These are phyloP conservation scores for Cystobasidiopsis lactophilus DNA, from an alignment of 768 basidiomycete genomes.

Conservation along the genomic window DNA sequence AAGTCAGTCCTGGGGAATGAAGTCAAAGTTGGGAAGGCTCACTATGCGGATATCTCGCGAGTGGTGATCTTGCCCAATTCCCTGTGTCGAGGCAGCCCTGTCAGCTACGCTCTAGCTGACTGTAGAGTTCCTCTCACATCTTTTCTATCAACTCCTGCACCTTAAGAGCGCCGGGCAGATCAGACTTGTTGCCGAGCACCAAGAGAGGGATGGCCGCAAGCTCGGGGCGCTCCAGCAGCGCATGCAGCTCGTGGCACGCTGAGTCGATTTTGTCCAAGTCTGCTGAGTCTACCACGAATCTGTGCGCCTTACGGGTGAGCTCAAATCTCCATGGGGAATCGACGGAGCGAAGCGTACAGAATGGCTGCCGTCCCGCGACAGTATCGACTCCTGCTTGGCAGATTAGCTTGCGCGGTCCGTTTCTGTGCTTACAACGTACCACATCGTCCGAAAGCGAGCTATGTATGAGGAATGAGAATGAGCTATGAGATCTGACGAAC, in stretches of 20 bases:
- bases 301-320: neutral
- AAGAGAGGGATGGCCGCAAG: constrained; percentile 8
- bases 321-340: neutral
- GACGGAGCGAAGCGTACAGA: constrained; percentile 2
- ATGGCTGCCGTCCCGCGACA: constrained; percentile 11
- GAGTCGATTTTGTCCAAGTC: constrained; percentile 3
- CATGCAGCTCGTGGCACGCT: constrained; percentile 6
- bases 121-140: too few species aligned
- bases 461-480: neutral
- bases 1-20: too few species aligned
- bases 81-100: neutral
- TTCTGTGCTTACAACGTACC: too few species aligned
- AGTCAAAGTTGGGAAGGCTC: too few species aligned
- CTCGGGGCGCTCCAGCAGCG: constrained; percentile 8
- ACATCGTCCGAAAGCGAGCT: constrained; percentile 11
- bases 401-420: too few species aligned
- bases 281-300: constrained; percentile 12
- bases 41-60: neutral
- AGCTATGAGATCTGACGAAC: too few species aligned
- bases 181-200: constrained; percentile 13
- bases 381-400: too few species aligned
- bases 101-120: too few species aligned
- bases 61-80: neutral
- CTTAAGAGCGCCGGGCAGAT: constrained; percentile 8
- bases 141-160: constrained; percentile 7